Evolutionary conservation across 2,329 filamentous ascomycete species (phyloP).

Genomic region (Arthrobotrys megalospora): DNA sequence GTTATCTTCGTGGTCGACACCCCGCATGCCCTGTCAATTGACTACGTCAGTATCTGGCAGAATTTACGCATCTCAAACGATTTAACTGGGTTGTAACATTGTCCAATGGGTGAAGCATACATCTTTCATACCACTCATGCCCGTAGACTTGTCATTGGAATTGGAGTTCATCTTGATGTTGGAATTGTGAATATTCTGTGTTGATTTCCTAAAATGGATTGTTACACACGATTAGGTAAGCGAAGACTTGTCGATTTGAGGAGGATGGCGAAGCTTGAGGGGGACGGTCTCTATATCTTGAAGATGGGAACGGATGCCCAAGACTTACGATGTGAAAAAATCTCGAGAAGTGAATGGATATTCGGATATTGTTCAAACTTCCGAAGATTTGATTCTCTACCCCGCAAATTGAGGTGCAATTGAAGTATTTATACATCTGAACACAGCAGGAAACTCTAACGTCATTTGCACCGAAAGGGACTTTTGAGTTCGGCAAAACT

Average conservation of each 20-base stretch:
- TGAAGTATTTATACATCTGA: conserved; percentile 55
- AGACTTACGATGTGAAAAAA: neutral
- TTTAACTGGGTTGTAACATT: neutral
- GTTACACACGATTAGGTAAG: conserved; percentile 20
- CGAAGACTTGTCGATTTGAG: neutral
- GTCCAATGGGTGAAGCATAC: neutral
- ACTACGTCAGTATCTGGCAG: neutral
- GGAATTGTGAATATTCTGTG: conserved; percentile 26
- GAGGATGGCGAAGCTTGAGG: neutral
- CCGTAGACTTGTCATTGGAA: conserved; percentile 35
- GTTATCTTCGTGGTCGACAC: conserved; percentile 53
- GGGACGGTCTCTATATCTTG: neutral
- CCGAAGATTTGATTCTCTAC: neutral
- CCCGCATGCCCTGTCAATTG: conserved; percentile 36
- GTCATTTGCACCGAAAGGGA: conserved; percentile 37
- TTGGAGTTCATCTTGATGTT: conserved; percentile 55
- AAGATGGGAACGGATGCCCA: neutral
- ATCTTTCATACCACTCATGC: conserved; percentile 44
- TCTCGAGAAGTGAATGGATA: neutral
- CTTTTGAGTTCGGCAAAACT: conserved; percentile 22
- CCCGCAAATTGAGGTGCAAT: conserved; percentile 40
- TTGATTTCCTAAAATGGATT: conserved; percentile 27
- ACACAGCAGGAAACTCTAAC: conserved; percentile 21
- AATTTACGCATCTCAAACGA: neutral
- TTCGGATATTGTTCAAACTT: conserved; percentile 15